Conservation (phyloP, 2,329 filamentous ascomycete genomes). For the Tolypocladium inflatum region DNA sequence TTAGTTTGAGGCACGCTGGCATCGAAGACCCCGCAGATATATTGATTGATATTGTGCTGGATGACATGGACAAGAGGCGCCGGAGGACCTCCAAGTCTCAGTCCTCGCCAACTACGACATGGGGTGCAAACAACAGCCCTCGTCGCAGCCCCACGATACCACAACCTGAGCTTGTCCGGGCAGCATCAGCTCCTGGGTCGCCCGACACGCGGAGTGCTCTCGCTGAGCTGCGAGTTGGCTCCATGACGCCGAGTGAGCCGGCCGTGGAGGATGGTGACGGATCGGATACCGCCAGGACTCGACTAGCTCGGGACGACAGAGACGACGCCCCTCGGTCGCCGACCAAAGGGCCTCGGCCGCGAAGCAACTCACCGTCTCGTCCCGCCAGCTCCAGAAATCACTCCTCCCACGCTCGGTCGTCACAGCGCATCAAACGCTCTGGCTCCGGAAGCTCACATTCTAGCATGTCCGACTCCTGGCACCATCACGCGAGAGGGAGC, state of each 20-base stretch:
- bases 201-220: slow-evolving; percentile 38
- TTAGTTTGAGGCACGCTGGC: slow-evolving; percentile 79
- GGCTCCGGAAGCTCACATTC: slow-evolving; percentile 92
- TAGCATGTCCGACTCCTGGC: slow-evolving; percentile 55
- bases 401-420: slow-evolving; percentile 55
- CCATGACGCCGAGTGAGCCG: slow-evolving; percentile 44
- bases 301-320: slow-evolving; percentile 34
- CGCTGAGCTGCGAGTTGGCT: slow-evolving; percentile 47
- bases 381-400: slow-evolving; percentile 67
- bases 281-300: slow-evolving; percentile 25
- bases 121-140: slow-evolving; percentile 48
- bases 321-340: slow-evolving; percentile 35
- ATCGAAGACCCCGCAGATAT: slow-evolving; percentile 87
- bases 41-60: slow-evolving; percentile 84
- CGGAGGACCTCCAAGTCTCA: slow-evolving; percentile 81
- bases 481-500: slow-evolving; percentile 56
- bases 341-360: slow-evolving; percentile 40
- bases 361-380: slow-evolving; percentile 75
- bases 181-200: slow-evolving; percentile 59
- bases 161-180: slow-evolving; percentile 57
- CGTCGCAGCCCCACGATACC: slow-evolving; percentile 54
- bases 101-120: slow-evolving; percentile 66
- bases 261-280: slow-evolving; percentile 31
- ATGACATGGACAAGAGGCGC: slow-evolving; percentile 90
- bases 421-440: slow-evolving; percentile 72